Evolutionary conservation across 805 yeast species (phyloP), one percentile per base, ranked within the genome.

Genomic region (Sugiyamaella boreocaroliniensis): DNA sequence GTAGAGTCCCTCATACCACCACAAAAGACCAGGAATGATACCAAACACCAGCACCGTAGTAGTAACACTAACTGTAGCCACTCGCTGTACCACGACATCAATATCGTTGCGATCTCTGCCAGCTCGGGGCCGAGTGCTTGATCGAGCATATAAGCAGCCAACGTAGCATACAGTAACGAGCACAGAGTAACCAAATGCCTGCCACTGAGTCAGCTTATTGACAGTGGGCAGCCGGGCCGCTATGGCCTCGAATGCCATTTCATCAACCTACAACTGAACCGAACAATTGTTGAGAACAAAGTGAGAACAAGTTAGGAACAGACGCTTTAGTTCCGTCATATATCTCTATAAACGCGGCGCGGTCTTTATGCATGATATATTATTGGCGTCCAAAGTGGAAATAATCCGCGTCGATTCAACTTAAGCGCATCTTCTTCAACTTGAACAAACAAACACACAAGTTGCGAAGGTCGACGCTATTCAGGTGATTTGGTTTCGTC

Each of bases 1-100:
- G 29, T 49, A 57, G 16, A 49, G 49, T 16, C 34, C 10, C 16
- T 45, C 47, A 18, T n/a, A 43, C 4, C 40, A 37, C 16, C 29
- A 40, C 48, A 55, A 51, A 18, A 58, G 22, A 7, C 42, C 43
- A 37, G 63, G 64, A 2, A 58, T 49, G 22, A 57, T 12, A 9
- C 53, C 61, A 51, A 72, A 59, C 7, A 67, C 40, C 5, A 59
- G 51, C 6, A 78, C 77, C 1, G 72, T 61, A 1, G 64, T 45
- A 1, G 70, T 41, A 7, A 69, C 45, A 6, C 73, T 59, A 1
- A 66, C 42, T 1, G 61, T 48, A 26, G 78, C 71, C 40, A 62
- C 45, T 19, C 65, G 57, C 29, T 50, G 46, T 9, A 42, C 43
- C 20, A 62, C 54, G 16, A 61, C 65, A 5, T 18, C 48, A 7